Evolutionary conservation across 768 basidiomycete genomes (phyloP).

Genomic region (Kwoniella botswanensis): DNA sequence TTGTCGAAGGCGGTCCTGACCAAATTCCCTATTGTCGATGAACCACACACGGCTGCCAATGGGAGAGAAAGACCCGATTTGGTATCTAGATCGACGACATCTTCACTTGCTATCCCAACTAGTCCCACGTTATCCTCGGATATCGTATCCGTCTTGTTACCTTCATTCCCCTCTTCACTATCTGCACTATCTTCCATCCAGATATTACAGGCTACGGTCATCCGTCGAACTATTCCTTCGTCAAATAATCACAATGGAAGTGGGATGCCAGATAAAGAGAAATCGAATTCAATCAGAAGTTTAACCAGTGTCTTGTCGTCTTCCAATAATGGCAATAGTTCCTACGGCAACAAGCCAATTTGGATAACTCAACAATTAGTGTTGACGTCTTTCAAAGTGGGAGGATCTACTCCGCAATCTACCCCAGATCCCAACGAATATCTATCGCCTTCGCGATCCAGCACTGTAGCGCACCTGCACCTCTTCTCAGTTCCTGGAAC

Average conservation of each 20-base stretch:
- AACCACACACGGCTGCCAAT: not conserved
- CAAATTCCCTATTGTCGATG: conserved; percentile 17
- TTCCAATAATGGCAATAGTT: not conserved
- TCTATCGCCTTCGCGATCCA: not conserved
- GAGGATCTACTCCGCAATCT: conserved; percentile 8
- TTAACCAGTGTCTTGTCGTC: conserved; percentile 18
- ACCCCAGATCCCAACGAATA: conserved; percentile 17
- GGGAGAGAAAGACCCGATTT: not conserved
- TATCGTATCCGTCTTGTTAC: conserved; percentile 26
- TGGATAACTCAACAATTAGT: conserved; percentile 35
- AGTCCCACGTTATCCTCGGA: conserved; percentile 14
- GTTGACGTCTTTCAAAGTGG: conserved; percentile 31
- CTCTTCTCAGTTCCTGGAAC: conserved; percentile 25
- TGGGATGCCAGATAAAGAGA: conserved; percentile 24
- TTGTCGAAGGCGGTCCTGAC: conserved; percentile 9
- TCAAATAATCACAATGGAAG: not conserved
- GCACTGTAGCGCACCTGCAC: conserved; percentile 37
- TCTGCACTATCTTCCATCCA: conserved; percentile 23
- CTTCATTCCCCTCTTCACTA: conserved; percentile 29
- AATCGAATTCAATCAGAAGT: conserved; percentile 20
- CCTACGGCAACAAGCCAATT: conserved; percentile 11
- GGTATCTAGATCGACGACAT: not conserved
- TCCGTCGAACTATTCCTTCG: conserved; percentile 7
- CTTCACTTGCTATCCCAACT: conserved; percentile 9
- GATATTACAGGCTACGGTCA: conserved; percentile 33